phyloP scores from a whole-genome alignment of 805 yeast genomes.

The Kuraishia hungarica region DNA sequence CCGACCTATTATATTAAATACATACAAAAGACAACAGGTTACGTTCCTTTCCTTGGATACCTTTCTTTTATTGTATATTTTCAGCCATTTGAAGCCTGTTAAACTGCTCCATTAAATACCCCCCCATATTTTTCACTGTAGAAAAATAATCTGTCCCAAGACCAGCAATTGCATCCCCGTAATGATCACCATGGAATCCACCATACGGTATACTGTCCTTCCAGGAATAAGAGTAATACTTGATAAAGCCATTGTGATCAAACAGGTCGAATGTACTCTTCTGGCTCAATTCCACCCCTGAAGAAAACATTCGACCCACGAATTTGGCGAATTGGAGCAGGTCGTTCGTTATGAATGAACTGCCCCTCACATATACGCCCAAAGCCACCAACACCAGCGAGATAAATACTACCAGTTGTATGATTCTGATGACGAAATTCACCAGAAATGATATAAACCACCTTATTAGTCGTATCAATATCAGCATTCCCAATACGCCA shows the following conservation, averaged over 20 bases:
- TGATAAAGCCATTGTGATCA: not conserved
- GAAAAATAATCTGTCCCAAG: not conserved
- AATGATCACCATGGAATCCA: not conserved
- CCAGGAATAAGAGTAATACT: not conserved
- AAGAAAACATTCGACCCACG: not conserved
- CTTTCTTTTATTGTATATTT: not conserved
- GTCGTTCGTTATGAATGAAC: slow-evolving; percentile 1
- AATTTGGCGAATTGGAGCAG: not conserved
- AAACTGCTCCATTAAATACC: not conserved
- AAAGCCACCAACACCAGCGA: slow-evolving; percentile 1
- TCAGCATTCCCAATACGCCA: not conserved
- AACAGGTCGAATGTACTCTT: not conserved
- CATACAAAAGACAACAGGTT: not conserved
- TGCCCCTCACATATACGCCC: not conserved
- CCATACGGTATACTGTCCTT: not conserved
- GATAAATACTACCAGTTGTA: not conserved
- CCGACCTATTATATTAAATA: too few species aligned
- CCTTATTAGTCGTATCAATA: not conserved
- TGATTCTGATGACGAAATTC: not conserved
- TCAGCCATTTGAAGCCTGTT: not conserved
- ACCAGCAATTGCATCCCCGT: not conserved
- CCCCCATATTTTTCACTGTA: not conserved
- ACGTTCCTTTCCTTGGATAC: too few species aligned
- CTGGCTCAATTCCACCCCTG: not conserved
- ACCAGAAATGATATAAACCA: not conserved